Evolutionary conservation across 164 flowering plant genomes (phyloP), one percentile per base, ranked within the genome.

Genomic region (Liquidambar formosana): DNA sequence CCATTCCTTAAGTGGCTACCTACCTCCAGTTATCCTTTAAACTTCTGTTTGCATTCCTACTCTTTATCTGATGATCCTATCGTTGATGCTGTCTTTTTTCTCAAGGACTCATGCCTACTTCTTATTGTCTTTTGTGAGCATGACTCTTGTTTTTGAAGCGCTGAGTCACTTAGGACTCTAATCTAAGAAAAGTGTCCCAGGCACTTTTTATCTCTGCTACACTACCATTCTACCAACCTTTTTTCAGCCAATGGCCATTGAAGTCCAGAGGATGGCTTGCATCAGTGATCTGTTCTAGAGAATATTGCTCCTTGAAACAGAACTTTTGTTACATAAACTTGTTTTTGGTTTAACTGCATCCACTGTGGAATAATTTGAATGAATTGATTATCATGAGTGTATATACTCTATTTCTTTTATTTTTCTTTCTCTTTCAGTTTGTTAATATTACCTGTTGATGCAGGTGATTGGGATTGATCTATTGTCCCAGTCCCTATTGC

Each of bases 391-490:
- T 15, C 43, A 14, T 64, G 60, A 57, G n/a, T 47, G 15, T 61
- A n/a, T n/a, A n/a, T n/a, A n/a, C n/a, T n/a, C n/a, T n/a, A n/a
- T n/a, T n/a, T n/a, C n/a, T n/a, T 15, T 1, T 49, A 2, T 18
- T 19, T 27, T n/a, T 60, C 16, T 61, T 47, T 45, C 3, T 25
- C 53, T 26, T 21, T 25, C 19, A 45, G 22, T 14, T 19, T 47
- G 3, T 41, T 67, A 15, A 47, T 4, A 1, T 10, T 18, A 14
- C 1, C 10, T 54, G n/a, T 46, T 64, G 2, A 47, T 83, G 76
- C 92, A 94, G 98, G 98, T 94, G 43, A 92, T 94, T 83, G 98
- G 98, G 75, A 94, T 94, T 75, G 98, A 94, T 81, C 75, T 94
- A 52, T 73, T 94, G 62, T 94, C 97, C 60, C 98, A 93, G 66